Evolutionary conservation across 441 rosid species (phyloP).

Genomic region (Jatropha multifida): DNA sequence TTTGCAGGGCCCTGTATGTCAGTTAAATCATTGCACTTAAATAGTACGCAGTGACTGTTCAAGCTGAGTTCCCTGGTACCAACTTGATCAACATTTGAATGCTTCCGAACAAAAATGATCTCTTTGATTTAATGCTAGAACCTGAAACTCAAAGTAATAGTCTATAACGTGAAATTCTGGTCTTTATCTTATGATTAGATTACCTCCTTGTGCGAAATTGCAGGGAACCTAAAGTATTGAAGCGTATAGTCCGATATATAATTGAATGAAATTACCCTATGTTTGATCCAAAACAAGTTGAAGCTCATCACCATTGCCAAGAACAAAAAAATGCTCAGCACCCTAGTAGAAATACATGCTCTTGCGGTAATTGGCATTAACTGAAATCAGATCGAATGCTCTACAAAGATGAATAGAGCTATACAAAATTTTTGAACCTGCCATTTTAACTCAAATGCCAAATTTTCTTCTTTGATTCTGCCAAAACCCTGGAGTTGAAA

Average conservation of each 20-base stretch:
- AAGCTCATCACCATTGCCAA: slow-evolving; percentile 43
- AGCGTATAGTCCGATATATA: background rate
- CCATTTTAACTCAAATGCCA: slow-evolving; percentile 38
- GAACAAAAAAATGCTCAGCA: slow-evolving; percentile 37
- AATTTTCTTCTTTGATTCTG: background rate
- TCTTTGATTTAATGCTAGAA: slow-evolving; percentile 33
- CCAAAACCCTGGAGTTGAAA: slow-evolving; percentile 2
- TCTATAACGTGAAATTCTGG: background rate
- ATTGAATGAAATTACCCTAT: slow-evolving; percentile 38
- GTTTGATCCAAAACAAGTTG: slow-evolving; percentile 63
- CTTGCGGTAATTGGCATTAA: slow-evolving; percentile 48
- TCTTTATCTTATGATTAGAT: background rate
- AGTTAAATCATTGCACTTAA: slow-evolving; percentile 16
- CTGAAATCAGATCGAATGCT: slow-evolving; percentile 34
- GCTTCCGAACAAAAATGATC: slow-evolving; percentile 33
- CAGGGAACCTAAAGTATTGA: background rate
- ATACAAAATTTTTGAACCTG: slow-evolving; percentile 20
- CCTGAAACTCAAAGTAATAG: slow-evolving; percentile 18
- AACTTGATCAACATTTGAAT: slow-evolving; percentile 33
- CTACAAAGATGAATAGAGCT: slow-evolving; percentile 34
- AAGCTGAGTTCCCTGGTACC: slow-evolving; percentile 31
- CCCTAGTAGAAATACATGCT: slow-evolving; percentile 75
- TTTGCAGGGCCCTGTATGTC: slow-evolving; percentile 14
- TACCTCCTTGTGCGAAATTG: background rate
- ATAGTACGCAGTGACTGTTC: slow-evolving; percentile 35